Evolutionary conservation across 2,329 filamentous ascomycete genomes (phyloP).

Genomic region (Xylaria sp.): DNA sequence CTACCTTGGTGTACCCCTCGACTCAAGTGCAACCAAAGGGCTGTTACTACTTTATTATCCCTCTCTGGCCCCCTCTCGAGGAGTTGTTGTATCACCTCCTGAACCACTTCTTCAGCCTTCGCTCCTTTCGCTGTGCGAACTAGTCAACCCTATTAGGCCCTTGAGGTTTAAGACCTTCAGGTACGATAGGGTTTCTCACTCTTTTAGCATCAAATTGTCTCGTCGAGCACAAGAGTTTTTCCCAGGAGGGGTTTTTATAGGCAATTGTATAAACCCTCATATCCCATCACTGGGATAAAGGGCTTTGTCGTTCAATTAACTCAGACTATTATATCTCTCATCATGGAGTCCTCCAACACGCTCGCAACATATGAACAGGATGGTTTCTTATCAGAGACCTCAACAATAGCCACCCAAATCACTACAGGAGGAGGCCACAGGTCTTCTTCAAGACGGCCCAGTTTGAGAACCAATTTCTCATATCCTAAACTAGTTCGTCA

Average conservation of each 20-base stretch:
- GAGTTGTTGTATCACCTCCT: slow-evolving; percentile 43
- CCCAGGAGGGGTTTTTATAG: slow-evolving; percentile 5
- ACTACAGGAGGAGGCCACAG: slow-evolving; percentile 25
- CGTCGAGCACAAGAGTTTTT: slow-evolving; percentile 34
- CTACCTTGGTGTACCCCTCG: slow-evolving; percentile 36
- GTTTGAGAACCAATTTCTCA: slow-evolving; percentile 51
- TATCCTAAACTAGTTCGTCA: slow-evolving; percentile 49
- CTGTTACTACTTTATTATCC: slow-evolving; percentile 46
- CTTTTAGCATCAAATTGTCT: slow-evolving; percentile 36
- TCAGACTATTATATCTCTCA: slow-evolving; percentile 26
- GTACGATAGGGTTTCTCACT: slow-evolving; percentile 28
- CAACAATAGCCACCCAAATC: slow-evolving; percentile 33
- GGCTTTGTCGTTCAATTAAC: slow-evolving; percentile 36
- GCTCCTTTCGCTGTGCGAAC: slow-evolving; percentile 35
- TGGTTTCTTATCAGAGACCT: slow-evolving; percentile 19
- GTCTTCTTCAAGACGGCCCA: slow-evolving; percentile 38
- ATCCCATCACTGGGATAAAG: slow-evolving; percentile 44
- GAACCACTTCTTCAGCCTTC: slow-evolving; percentile 37
- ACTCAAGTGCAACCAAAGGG: slow-evolving; percentile 42
- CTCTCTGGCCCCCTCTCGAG: slow-evolving; percentile 40
- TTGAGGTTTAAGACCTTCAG: slow-evolving; percentile 42
- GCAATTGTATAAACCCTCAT: slow-evolving; percentile 44
- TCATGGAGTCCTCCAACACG: slow-evolving; percentile 44
- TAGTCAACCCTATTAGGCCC: slow-evolving; percentile 38
- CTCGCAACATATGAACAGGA: slow-evolving; percentile 30